A percentile compares a stretch with the other conserved stretches of the same genome.
Evolutionary conservation across 2,329 filamentous ascomycete species (phyloP).

Genomic region (Arthrobotrys pseudoclavata): DNA sequence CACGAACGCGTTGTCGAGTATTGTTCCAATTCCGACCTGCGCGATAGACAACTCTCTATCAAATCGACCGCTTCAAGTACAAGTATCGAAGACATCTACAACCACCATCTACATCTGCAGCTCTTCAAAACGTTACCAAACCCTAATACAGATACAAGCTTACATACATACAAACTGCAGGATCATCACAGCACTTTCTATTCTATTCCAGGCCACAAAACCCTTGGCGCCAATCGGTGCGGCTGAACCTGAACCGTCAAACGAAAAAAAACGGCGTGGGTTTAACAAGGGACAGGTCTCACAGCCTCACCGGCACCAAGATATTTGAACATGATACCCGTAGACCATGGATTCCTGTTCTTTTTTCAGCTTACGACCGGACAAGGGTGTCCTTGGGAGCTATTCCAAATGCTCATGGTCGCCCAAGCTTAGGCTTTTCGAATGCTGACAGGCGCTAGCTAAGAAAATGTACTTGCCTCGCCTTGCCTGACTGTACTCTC

Average conservation of each 20-base stretch:
- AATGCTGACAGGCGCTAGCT: slow-evolving; percentile 37
- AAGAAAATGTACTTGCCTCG: neutral
- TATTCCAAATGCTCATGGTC: slow-evolving; percentile 53
- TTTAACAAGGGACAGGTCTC: slow-evolving; percentile 2
- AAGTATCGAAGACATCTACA: neutral
- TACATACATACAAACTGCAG: neutral
- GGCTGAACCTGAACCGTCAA: slow-evolving; percentile 26
- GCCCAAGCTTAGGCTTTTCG: slow-evolving; percentile 2
- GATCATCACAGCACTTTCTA: neutral
- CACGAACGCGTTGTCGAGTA: neutral
- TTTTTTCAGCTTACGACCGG: slow-evolving; percentile 45
- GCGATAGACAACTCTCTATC: neutral
- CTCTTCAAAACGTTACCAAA: neutral
- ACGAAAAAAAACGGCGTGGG: neutral
- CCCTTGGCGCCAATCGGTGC: slow-evolving; percentile 28
- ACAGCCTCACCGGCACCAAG: slow-evolving; percentile 11
- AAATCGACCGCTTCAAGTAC: neutral
- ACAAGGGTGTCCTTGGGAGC: slow-evolving; percentile 23
- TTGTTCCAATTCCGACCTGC: slow-evolving; percentile 7
- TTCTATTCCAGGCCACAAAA: slow-evolving; percentile 26
- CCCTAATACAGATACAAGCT: neutral
- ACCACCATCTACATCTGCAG: neutral
- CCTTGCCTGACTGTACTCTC: neutral
- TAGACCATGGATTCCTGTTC: slow-evolving; percentile 10
- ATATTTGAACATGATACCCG: neutral